Evolutionary conservation across 2,329 filamentous ascomycete genomes (phyloP), one percentile per base, ranked within the genome.

Genomic region (Nothophaeocryptopus gaeumannii): DNA sequence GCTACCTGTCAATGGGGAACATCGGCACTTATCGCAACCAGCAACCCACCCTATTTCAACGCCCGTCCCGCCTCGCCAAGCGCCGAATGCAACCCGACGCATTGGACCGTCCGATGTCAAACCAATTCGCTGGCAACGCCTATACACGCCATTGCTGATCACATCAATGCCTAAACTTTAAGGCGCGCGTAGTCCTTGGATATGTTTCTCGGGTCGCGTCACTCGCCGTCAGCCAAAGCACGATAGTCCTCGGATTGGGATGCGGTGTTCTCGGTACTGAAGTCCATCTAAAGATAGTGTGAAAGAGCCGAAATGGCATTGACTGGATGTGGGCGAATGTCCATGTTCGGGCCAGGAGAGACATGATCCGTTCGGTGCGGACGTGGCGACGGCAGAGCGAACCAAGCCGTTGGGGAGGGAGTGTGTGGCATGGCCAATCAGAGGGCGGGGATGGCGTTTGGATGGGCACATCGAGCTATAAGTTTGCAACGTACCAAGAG

Each of bases 171-270:
- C 31, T 38, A 47, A 38, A 30, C 39, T 38, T 40, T 41, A 47
- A 30, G n/a, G 45, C 31, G 45, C 45, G 33, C 36, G 16, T 26
- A 5, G 8, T 50, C 26, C 34, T 38, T 45, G 51, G 47, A 35
- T 43, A 48, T 42, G 47, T 54, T 51, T 54, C 51, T 43, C 45
- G 39, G 35, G 34, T 33, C 20, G 14, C 8, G 36, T 39, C 31
- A 30, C 20, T 26, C 20, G 20, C 20, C 20, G 20, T 26, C 20
- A 26, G 20, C 20, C 20, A 26, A 26, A 26, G 7, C 3, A 7
- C 20, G 20, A 7, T 26, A 26, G 20, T 26, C 20, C 20, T 26
- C 3, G 4, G 7, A 3, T 26, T 26, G 20, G 3, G 20, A 26
- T 26, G 20, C 20, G 20, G 20, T 26, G 41, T 15, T 20, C 34